Evolutionary conservation across 2,329 filamentous ascomycete species (phyloP), one percentile per base, ranked within the genome.

Genomic region (Beauveria medogensis): DNA sequence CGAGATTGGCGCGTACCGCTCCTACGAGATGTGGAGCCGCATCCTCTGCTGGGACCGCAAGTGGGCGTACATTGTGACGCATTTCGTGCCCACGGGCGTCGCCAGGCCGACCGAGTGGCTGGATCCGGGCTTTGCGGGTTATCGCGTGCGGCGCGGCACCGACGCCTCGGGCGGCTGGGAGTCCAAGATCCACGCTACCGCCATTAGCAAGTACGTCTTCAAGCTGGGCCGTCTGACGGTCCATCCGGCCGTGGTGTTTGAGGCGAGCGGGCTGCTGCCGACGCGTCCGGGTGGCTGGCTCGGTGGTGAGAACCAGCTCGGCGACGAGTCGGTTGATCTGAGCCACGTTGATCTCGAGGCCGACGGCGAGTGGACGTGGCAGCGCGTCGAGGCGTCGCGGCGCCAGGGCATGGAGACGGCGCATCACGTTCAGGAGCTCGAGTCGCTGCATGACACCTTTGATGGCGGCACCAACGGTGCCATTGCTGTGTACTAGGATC

Each of bases 141-240:
- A 73, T 22, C 72, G 72, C 61, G 73, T 72, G 50, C 75, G 75
- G n/a, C 75, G 76, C 34, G 63, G 68, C 40, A 67, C 71, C 47
- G 72, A 76, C 52, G 66, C 67, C 3, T 65, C 74, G 28, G 71
- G 71, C 2, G 78, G 80, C 34, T 83, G 83, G 71, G 79, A 85
- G 71, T 85, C 82, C 73, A 84, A 82, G 63, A 80, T 93, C 44
- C 82, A 88, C 66, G 90, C 90, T 1, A 87, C 87, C 0, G 86
- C 86, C 1, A 73, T 93, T 48, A 87, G 83, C 76, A 92, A 92
- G 77, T 93, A 93, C 72, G 90, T 93, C 46, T 86, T 91, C 71
- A 93, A 93, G 77, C 80, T 91, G 60, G 90, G 88, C 1, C 80
- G 93, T 26, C 79, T 94, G 68, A 97, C 93, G 0, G 84, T 97